Percentiles rank a stretch among this genome's conserved stretches.
Conservation (phyloP, 2,329 filamentous ascomycete species). For the Fusarium guadeloupense region DNA sequence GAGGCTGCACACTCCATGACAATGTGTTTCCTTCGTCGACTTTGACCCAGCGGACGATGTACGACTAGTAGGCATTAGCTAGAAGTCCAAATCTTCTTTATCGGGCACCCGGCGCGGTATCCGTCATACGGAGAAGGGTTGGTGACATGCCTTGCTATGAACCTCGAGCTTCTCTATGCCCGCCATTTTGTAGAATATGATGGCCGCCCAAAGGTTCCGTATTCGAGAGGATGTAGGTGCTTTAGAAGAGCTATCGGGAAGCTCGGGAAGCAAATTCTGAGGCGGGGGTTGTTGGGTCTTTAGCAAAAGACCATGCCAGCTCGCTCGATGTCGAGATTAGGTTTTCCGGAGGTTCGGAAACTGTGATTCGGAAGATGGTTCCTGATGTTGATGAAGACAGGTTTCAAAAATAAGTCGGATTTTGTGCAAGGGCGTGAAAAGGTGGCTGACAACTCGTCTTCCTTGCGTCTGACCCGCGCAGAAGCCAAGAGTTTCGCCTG, state of each 20-base stretch:
- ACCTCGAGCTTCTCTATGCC: conserved; percentile 97
- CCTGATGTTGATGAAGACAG: conserved; percentile 20
- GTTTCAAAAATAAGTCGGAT: conserved; percentile 23
- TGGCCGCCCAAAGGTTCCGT: conserved; percentile 6
- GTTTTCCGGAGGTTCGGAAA: conserved; percentile 23
- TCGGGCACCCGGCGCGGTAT: neutral
- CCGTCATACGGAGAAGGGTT: neutral
- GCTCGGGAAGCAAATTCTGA: conserved; percentile 18
- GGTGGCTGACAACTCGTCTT: conserved; percentile 23
- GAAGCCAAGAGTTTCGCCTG: conserved; percentile 29
- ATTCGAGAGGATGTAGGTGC: conserved; percentile 1
- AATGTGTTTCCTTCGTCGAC: conserved; percentile 91
- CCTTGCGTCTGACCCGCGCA: conserved; percentile 22
- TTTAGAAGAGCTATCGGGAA: conserved; percentile 10
- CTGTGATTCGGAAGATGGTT: conserved; percentile 20
- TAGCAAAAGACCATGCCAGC: conserved; percentile 35
- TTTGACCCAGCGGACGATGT: conserved; percentile 96
- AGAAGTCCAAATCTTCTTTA: neutral
- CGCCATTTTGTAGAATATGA: conserved; percentile 68
- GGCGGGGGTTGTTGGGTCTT: conserved; percentile 29
- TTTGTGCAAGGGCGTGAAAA: conserved; percentile 17
- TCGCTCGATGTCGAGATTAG: conserved; percentile 27
- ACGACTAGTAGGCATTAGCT: conserved; percentile 73
- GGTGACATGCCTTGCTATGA: conserved; percentile 83
- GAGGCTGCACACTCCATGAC: conserved; percentile 96